Evolutionary conservation across 2,329 filamentous ascomycete species (phyloP), one percentile per base, ranked within the genome.

Genomic region (Chaetomium strumarium): DNA sequence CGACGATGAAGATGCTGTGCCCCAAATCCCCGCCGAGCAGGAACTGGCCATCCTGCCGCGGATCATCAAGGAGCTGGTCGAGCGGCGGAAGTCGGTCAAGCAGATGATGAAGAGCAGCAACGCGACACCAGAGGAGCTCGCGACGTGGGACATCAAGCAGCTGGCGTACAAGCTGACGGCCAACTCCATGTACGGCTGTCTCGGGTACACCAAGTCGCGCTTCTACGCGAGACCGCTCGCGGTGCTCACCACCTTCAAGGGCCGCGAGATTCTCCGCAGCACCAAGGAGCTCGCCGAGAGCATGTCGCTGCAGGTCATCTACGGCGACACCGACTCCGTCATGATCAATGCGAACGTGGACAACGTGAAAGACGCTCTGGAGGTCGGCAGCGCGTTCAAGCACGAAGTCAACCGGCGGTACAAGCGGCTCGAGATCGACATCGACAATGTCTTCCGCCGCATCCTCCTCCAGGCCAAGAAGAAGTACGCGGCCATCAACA

Each of bases 311-410:
- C 88, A 93, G 64, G 93, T 99, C 68, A 97, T 99, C 58, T 99
- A 99, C 63, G 93, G 93, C 74, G 93, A 99, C 71, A 99, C 93
- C 12, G 93, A 99, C 71, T 99, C 93, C 9, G 93, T 99, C 72
- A 99, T 99, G 93, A 97, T 99, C 75, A 99, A 99, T 66, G 95
- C 93, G 58, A 97, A 97, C 65, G 90, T 93, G 51, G 89, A 96
- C 70, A 95, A 88, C 60, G 87, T 97, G 30, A 83, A 88, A 31
- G 90, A 95, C 63, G 93, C 93, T 1, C 75, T 96, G 62, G 91
- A 88, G 66, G 87, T 99, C 47, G 95, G 93, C 52, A 85, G 90
- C 41, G 90, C 97, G 58, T 97, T 99, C 78, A 97, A 96, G 73
- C 86, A 84, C 63, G 83, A 89, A 20, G 93, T 99, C 71, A 99